These are phyloP conservation scores for Plenodomus tracheiphilus DNA, from an alignment of 2,329 filamentous ascomycete genomes.

Conservation along the genomic window DNA sequence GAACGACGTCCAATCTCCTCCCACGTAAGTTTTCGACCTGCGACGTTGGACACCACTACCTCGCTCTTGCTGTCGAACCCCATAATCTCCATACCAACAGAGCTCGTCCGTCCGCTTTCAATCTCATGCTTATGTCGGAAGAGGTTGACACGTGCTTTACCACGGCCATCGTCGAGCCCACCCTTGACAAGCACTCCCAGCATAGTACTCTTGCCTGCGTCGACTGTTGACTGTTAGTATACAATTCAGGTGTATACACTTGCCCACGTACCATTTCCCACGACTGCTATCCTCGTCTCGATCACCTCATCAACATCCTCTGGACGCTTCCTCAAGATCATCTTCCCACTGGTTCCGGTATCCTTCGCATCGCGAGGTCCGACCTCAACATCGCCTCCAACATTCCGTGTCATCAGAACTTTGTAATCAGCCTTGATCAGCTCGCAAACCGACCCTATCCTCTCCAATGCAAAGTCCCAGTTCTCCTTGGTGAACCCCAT, in stretches of 20 bases:
- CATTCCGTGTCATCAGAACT: conserved; percentile 85
- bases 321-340: conserved; percentile 78
- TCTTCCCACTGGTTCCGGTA: conserved; percentile 78
- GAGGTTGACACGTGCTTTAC: conserved; percentile 89
- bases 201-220: conserved; percentile 96
- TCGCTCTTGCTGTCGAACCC: conserved; percentile 88
- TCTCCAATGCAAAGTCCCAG: conserved; percentile 72
- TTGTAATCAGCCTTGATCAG: conserved; percentile 73
- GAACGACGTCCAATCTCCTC: conserved; percentile 95
- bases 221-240: conserved; percentile 58
- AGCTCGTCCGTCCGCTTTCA: conserved; percentile 91
- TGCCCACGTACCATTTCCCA: conserved; percentile 72
- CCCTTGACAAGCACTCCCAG: conserved; percentile 95
- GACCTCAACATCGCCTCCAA: conserved; percentile 75
- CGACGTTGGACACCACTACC: conserved; percentile 77
- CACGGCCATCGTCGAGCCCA: conserved; percentile 89
- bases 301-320: conserved; percentile 82
- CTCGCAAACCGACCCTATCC: conserved; percentile 68
- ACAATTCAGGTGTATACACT: background rate
- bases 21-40: conserved; percentile 89
- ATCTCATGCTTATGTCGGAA: conserved; percentile 99
- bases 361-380: conserved; percentile 67
- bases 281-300: conserved; percentile 93
- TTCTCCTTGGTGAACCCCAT: conserved; percentile 76
- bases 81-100: conserved; percentile 96